Base-by-base conservation (phyloP, 2,329 filamentous ascomycete genomes). In the Atkinsonella texensis region DNA sequence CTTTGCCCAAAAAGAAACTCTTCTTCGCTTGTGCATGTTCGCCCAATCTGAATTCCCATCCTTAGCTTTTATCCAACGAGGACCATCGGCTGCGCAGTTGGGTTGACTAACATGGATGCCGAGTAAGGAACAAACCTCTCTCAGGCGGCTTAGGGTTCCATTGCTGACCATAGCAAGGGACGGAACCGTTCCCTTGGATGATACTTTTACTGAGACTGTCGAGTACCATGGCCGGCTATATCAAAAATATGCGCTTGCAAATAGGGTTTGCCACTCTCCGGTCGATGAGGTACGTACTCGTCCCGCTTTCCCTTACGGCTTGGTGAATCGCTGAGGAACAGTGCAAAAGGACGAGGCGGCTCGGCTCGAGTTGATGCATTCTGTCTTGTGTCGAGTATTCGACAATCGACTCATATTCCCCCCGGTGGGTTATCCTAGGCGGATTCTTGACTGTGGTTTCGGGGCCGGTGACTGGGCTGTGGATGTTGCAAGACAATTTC, bases 381-480 rank as follows among this genome's bases (percentile, higher is more conserved):
- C 70, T 43, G 74, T 86, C 18, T 75, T 88, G 56, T 74, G 71
- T 54, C 74, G 68, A 57, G 70, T 85, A 49, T 87, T 89, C 62
- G 82, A 88, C 56, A 70, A 76, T 53, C 75, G 80, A 57, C 70
- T 86, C 28, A 77, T 89, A 59, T 87, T 89, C 54, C 83, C 85
- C n/a, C 82, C 82, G 6, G 69, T 87, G 47, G 67, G 64, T 44
- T 69, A 72, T 31, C 76, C 78, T 23, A 69, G 70, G 57, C 76
- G 75, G 59, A 75, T 89, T 42, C 72, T 89, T 31, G 85, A 89
- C 53, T 88, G 84, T 58, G 85, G 85, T 0, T 85, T 80, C 65
- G 85, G 85, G 41, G 74, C 80, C n/a, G 84, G 75, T 41, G 73
- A 79, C 46, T 89, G 85, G 85, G 83, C 84, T 20, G 68, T 79